These are phyloP conservation scores for Pseudogymnoascus sp. DNA, from an alignment of 2,329 filamentous ascomycete species.

Conservation along the genomic window DNA sequence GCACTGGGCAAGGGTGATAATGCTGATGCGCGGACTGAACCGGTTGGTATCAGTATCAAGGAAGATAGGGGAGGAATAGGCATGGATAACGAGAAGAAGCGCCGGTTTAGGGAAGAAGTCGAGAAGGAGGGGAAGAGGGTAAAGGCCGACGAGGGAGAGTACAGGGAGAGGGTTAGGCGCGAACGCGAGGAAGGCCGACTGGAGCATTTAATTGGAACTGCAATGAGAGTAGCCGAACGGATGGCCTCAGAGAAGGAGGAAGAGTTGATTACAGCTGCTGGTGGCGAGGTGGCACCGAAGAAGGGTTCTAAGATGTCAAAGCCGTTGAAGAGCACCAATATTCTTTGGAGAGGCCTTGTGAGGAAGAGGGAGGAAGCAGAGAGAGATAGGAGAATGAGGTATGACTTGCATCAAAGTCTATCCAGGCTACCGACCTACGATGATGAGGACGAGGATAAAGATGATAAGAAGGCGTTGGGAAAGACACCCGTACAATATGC, in stretches of 20 bases:
- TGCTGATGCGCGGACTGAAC: conserved; percentile 49
- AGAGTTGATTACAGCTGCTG: conserved; percentile 14
- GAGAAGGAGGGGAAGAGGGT: conserved; percentile 51
- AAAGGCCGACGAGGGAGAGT: conserved; percentile 61
- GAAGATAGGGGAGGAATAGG: conserved; percentile 79
- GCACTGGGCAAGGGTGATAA: conserved; percentile 59
- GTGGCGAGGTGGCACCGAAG: conserved; percentile 19
- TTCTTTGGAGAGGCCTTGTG: conserved; percentile 73
- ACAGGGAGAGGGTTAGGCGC: conserved; percentile 60
- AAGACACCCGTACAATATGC: conserved; percentile 48
- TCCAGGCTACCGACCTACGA: conserved; percentile 57
- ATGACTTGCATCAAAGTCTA: conserved; percentile 59
- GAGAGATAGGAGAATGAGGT: conserved; percentile 55
- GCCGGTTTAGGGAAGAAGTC: conserved; percentile 59
- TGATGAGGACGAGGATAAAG: conserved; percentile 61
- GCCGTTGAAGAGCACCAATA: conserved; percentile 59
- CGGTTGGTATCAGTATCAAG: conserved; percentile 68
- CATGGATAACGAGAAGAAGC: conserved; percentile 73
- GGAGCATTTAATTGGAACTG: conserved; percentile 65
- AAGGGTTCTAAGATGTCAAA: conserved; percentile 32
- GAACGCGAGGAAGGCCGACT: conserved; percentile 61
- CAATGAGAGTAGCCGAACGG: conserved; percentile 74
- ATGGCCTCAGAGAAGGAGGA: conserved; percentile 41
- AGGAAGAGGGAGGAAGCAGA: conserved; percentile 63
- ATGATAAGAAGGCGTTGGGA: conserved; percentile 63